Evolutionary conservation across 108 stramenopile species (phyloP).

Genomic region (Schizochytrium sp.): DNA sequence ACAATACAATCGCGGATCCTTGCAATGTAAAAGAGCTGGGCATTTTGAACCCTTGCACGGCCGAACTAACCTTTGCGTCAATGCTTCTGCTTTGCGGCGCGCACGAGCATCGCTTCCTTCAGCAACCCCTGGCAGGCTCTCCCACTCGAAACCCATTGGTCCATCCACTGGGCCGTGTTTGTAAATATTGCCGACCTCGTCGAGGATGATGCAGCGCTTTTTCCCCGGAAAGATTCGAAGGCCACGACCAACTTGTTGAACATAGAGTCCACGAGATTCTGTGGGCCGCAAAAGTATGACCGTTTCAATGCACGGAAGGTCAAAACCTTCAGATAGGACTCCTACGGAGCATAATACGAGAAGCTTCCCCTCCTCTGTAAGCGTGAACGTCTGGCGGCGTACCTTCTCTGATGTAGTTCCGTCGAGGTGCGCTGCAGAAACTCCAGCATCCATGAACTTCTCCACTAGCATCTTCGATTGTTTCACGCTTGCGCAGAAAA

Average conservation of each 20-base stretch:
- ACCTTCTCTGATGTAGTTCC: slow-evolving; percentile 14
- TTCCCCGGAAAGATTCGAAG: slow-evolving; percentile 28
- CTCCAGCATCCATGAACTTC: background rate
- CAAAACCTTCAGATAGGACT: slow-evolving; percentile 51
- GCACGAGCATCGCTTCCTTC: background rate
- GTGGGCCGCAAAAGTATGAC: slow-evolving; percentile 48
- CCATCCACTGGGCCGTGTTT: slow-evolving; percentile 45
- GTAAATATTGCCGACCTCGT: slow-evolving; percentile 15
- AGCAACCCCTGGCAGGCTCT: background rate
- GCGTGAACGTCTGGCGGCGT: background rate
- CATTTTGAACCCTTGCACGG: background rate
- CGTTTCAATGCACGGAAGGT: slow-evolving; percentile 12
- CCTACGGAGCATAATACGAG: slow-evolving; percentile 24
- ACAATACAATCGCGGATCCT: background rate
- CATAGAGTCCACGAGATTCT: slow-evolving; percentile 43
- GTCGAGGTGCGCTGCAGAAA: slow-evolving; percentile 53
- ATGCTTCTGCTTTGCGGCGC: background rate
- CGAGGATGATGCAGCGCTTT: slow-evolving; percentile 3
- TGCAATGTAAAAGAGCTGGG: slow-evolving; percentile 8
- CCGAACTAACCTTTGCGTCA: background rate
- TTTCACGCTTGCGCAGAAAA: slow-evolving; percentile 10
- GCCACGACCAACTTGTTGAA: slow-evolving; percentile 62
- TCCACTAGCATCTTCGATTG: background rate
- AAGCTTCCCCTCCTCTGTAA: background rate
- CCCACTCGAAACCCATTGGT: slow-evolving; percentile 44